phyloP scores from a whole-genome alignment of 2,329 filamentous ascomycete genomes.

The Hypoxylon sp. region DNA sequence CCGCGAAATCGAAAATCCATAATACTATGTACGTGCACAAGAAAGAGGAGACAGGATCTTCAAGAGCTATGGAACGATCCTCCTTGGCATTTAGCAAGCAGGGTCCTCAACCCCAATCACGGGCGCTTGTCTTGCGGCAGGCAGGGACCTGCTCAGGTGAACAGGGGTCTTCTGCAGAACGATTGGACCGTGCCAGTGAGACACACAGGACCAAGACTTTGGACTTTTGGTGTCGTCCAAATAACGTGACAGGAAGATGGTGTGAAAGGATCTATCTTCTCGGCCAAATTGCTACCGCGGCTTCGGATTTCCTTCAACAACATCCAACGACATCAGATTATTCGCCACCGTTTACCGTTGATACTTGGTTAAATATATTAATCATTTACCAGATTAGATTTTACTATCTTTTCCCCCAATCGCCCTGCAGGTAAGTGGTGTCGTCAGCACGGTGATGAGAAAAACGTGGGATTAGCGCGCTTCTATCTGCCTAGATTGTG shows the following conservation, averaged over 20 bases:
- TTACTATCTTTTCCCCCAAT: slow-evolving; percentile 12
- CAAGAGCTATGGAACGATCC: slow-evolving; percentile 38
- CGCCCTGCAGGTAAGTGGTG: slow-evolving; percentile 25
- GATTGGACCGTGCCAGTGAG: slow-evolving; percentile 42
- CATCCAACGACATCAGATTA: slow-evolving; percentile 11
- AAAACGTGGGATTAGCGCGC: slow-evolving; percentile 34
- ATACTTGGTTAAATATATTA: slow-evolving; percentile 12
- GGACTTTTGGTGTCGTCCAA: slow-evolving; percentile 36
- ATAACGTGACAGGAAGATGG: slow-evolving; percentile 46
- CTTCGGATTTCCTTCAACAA: slow-evolving; percentile 18
- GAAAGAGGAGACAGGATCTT: slow-evolving; percentile 29
- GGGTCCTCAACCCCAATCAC: slow-evolving; percentile 43
- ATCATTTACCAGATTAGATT: slow-evolving; percentile 2
- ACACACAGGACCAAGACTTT: slow-evolving; percentile 35
- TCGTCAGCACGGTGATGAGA: slow-evolving; percentile 25
- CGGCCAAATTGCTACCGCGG: slow-evolving; percentile 28
- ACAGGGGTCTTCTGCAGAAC: slow-evolving; percentile 42
- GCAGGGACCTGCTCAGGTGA: slow-evolving; percentile 43
- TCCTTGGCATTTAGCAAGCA: slow-evolving; percentile 36
- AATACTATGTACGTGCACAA: slow-evolving; percentile 3
- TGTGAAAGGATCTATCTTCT: slow-evolving; percentile 38
- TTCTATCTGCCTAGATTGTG: slow-evolving; percentile 21
- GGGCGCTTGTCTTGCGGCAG: slow-evolving; percentile 38
- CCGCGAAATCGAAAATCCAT: slow-evolving; percentile 25
- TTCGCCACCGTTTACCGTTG: slow-evolving; percentile 5